phyloP scores from a whole-genome alignment of 2,329 filamentous ascomycete genomes.

The Fusarium sp. region DNA sequence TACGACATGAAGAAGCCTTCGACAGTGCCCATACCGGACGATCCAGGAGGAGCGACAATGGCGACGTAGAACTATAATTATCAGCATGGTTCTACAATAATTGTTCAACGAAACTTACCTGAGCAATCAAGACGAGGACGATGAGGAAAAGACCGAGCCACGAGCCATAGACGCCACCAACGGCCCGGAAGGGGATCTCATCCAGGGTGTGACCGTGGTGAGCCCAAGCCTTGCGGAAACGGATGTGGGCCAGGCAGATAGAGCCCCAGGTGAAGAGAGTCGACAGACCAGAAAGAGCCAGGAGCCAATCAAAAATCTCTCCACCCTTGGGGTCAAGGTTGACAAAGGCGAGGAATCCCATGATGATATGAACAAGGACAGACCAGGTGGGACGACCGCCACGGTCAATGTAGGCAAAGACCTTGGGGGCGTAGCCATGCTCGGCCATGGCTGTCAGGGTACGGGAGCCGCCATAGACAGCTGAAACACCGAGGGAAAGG shows the following conservation, averaged over 20 bases:
- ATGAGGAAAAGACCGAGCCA: slow-evolving; percentile 68
- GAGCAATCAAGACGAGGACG: slow-evolving; percentile 62
- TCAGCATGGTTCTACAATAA: slow-evolving; percentile 7
- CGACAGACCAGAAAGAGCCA: slow-evolving; percentile 68
- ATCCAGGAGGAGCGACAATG: slow-evolving; percentile 49
- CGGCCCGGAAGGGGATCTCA: slow-evolving; percentile 70
- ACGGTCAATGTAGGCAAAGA: slow-evolving; percentile 62
- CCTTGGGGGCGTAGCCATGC: slow-evolving; percentile 61
- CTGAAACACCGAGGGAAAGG: slow-evolving; percentile 62
- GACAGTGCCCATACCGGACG: slow-evolving; percentile 50
- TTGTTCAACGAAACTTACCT: slow-evolving; percentile 50
- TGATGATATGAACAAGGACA: slow-evolving; percentile 55
- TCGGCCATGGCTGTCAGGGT: slow-evolving; percentile 63
- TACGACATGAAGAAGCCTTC: slow-evolving; percentile 64
- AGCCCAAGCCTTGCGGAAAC: slow-evolving; percentile 68
- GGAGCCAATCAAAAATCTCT: slow-evolving; percentile 69
- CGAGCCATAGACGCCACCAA: slow-evolving; percentile 68
- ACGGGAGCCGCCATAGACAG: slow-evolving; percentile 63
- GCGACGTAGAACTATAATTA: slow-evolving; percentile 58
- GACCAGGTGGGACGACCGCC: slow-evolving; percentile 59
- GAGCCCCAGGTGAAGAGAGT: slow-evolving; percentile 71
- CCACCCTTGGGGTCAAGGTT: slow-evolving; percentile 56
- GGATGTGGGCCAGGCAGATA: slow-evolving; percentile 69
- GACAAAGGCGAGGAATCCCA: slow-evolving; percentile 60
- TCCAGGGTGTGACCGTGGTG: slow-evolving; percentile 66